Base-by-base conservation (phyloP, 805 yeast genomes). In the Candida adriatica region DNA sequence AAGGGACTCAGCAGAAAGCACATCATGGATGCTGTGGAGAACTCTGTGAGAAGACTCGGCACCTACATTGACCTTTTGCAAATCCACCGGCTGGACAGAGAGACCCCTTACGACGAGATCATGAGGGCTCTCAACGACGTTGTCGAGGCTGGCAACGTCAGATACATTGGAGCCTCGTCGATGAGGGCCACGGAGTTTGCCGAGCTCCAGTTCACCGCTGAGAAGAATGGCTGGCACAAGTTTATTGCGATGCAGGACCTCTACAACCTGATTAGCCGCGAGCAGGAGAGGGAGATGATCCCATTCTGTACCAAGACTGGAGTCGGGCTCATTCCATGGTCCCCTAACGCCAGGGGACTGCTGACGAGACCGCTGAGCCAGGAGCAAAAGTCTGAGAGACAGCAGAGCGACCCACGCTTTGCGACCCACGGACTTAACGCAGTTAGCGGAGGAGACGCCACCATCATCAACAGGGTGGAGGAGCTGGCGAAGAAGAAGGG, bases 81-180 rank as follows among this genome's bases (percentile, higher is more conserved):
- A 53, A 68, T 73, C 43, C 79, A 73, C 51, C 48, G 78, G 29
- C 48, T 60, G 30, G 79, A 72, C 48, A 42, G 46, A 20, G 39
- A 50, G 7, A 60, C 66, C 4, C 68, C 73, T 20, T 57, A 59
- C 19, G 59, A 61, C 34, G 79, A 73, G 45, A 67, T 64, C 16
- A 69, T 73, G 77, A 59, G 52, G 39, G 67, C 74, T 1, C 55
- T 72, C 38, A 62, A 72, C 43, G 73, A 70, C 42, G 61, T 68
- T 16, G 67, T 72, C 16, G 55, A 56, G 26, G 29, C 41, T 23
- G 78, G 78, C 10, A 47, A 55, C 16, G 59, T 59, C 6, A 55
- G 79, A 26, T 75, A 75, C 48, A 63, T 75, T 34, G 82, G 81
- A 7, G 79, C 81, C 2, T 73, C 79, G 0, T 56, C 77, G 2